Evolutionary conservation across 805 yeast species (phyloP), one percentile per base, ranked within the genome.

Genomic region (Barnettozyma siamensis): DNA sequence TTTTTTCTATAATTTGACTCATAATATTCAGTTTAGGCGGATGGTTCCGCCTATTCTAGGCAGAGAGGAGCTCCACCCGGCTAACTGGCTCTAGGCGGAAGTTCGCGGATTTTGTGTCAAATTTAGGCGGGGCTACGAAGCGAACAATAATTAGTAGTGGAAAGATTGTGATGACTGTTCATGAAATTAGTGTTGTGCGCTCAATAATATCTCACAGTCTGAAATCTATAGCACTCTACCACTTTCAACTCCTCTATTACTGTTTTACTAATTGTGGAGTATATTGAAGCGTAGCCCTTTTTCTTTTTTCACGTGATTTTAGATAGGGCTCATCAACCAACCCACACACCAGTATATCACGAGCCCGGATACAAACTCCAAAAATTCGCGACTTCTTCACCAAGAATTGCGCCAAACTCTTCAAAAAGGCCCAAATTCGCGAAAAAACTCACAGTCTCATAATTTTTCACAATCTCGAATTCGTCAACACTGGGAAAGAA

Each of bases 101-200:
- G 33, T 28, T 21, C 24, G 38, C 31, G 26, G 32, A 19, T 32
- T 21, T 37, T 37, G 40, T 37, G 40, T 37, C 40, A 37, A 37
- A 36, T 12, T 20, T 35, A 37, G 40, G 40, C 29, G 26, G 20
- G 23, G 18, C 7, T 6, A 17, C 13, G 19, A 11, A 6, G 11
- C 11, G n/a, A n/a, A 20, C 7, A 26, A 11, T 15, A 35, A 16
- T 9, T 16, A 16, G 31, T 19, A 18, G 12, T 27, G 30, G 7
- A 27, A 27, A 10, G n/a, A 26, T n/a, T n/a, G n/a, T n/a, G n/a
- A n/a, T n/a, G n/a, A n/a, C n/a, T n/a, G n/a, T n/a, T n/a, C n/a
- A n/a, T n/a, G n/a, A n/a, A n/a, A n/a, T n/a, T n/a, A n/a, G n/a
- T n/a, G n/a, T n/a, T n/a, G n/a, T n/a, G n/a, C n/a, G n/a, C n/a